Base-by-base conservation (phyloP, 306 rosid species). In the Alnus rubra region DNA sequence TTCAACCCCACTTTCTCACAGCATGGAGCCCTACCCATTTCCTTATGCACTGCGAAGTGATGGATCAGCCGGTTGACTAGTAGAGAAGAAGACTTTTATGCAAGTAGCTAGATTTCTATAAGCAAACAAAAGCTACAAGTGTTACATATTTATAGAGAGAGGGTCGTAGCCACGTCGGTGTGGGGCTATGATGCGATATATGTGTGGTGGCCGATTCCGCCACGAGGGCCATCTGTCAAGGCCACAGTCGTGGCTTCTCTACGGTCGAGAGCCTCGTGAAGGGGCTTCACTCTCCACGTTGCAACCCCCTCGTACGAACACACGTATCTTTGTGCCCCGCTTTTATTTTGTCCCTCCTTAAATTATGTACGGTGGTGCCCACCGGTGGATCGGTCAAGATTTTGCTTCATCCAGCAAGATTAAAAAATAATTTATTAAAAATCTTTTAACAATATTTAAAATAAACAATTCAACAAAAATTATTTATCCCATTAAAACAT, bases 21-120 rank as follows among this genome's bases (percentile, higher is more conserved):
- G 72, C 97, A 94, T 39, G 98, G 97, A 52, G 97, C 81, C 64
- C 98, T 92, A 73, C 93, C 98, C 98, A 94, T 92, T 39, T 64
- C 45, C 6, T 51, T 67, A 16, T 18, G 23, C 13, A 30, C 3
- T 7, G 47, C 39, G 10, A 67, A 14, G 44, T 1, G 0, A 35
- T 44, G 7, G 19, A 14, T 18, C 14, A 37, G 19, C 51, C 47
- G 16, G 76, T 51, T 52, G 64, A 71, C 73, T 45, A 39, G 12
- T 33, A 33, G 37, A 2, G 37, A 33, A 33, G 37, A 33, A 33
- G 37, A 23, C 28, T 23, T 23, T 23, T 23, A 23, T 23, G 28
- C 28, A 23, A 23, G 28, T 23, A 23, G 28, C 28, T 23, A 23
- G 28, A 23, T 23, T 23, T 39, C 44, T 4, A 39, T 39, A 42